Percentiles rank a stretch among this genome's conserved stretches.
phyloP scores from a whole-genome alignment of 148 eudicot genomes.

The Talinum fruticosum region DNA sequence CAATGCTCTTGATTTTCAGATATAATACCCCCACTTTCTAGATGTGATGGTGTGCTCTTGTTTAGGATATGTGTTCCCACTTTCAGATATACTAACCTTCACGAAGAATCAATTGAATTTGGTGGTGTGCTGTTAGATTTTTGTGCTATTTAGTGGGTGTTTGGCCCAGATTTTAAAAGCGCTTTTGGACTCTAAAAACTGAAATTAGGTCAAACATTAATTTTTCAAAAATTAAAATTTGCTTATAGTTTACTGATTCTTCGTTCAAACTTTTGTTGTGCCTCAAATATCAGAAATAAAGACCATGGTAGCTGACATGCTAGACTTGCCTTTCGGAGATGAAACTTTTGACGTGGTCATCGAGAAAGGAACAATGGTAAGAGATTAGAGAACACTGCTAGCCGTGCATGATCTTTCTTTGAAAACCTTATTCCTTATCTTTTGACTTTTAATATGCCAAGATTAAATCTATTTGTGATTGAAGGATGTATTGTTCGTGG shows the following conservation, averaged over 20 bases:
- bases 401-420: neutral
- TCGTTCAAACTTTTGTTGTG: constrained; percentile 10
- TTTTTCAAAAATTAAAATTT: no score
- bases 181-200: no score
- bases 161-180: no score
- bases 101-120: no score
- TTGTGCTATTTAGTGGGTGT: no score
- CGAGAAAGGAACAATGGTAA: constrained; percentile 99
- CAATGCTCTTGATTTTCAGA: neutral
- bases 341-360: constrained; percentile 84
- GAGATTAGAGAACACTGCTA: constrained; percentile 17
- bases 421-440: neutral
- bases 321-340: constrained; percentile 74
- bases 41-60: neutral
- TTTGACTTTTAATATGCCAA: constrained; percentile 29
- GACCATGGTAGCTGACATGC: constrained; percentile 89
- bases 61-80: neutral
- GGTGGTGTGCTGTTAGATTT: no score
- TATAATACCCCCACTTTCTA: no score
- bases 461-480: constrained; percentile 36
- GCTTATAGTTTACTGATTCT: neutral
- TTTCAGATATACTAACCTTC: neutral
- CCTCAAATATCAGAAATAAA: constrained; percentile 49
- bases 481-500: constrained; percentile 99
- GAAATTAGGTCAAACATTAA: no score